These are phyloP conservation scores for Petunia hybrid DNA, from an alignment of 305 asterid species.

Conservation along the genomic window DNA sequence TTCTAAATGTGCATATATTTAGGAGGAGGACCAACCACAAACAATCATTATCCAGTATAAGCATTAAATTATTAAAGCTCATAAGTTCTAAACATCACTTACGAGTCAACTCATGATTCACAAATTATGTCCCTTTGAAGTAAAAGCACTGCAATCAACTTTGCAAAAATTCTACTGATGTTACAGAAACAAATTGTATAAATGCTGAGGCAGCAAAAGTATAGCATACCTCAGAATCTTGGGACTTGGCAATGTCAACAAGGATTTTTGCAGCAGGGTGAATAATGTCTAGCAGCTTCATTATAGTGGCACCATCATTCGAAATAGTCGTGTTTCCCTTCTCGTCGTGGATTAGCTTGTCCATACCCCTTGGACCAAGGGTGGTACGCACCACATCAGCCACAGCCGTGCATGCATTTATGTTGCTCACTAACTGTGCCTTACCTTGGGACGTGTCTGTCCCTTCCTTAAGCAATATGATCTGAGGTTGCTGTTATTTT, in stretches of 20 bases:
- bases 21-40: not conserved
- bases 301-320: slow-evolving; percentile 98
- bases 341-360: slow-evolving; percentile 97
- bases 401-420: slow-evolving; percentile 89
- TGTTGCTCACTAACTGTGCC: slow-evolving; percentile 91
- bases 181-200: not conserved
- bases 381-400: slow-evolving; percentile 92
- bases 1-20: not conserved
- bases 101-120: not conserved
- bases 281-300: slow-evolving; percentile 97
- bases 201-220: not conserved
- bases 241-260: slow-evolving; percentile 97
- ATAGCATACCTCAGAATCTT: slow-evolving; percentile 87
- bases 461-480: slow-evolving; percentile 94
- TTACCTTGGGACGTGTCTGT: slow-evolving; percentile 99
- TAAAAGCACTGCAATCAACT: not conserved
- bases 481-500: slow-evolving; percentile 78
- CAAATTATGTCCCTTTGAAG: not conserved
- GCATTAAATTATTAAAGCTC: not conserved
- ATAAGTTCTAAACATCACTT: not conserved
- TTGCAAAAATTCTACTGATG: not conserved
- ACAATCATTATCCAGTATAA: not conserved
- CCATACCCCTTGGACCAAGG: slow-evolving; percentile 99
- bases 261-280: slow-evolving; percentile 99
- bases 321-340: slow-evolving; percentile 98